Conservation (phyloP, 176 grass and related monocot species). For the Melocanna baccifera region DNA sequence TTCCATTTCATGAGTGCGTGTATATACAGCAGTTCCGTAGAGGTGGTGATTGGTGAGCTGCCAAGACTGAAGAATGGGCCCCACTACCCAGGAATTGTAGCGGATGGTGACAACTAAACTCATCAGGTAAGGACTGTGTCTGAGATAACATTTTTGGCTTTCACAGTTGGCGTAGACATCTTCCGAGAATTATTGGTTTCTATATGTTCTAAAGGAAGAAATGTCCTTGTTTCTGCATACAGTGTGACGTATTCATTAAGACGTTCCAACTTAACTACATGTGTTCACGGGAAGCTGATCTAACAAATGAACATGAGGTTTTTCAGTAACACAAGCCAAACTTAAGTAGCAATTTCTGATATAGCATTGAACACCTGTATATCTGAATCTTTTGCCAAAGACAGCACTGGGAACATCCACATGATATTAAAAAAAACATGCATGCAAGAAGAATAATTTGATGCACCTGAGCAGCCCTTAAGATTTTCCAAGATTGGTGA, state of each 20-base stretch:
- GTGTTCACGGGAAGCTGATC: constrained; percentile 26
- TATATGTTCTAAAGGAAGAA: constrained; percentile 12
- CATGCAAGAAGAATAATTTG: constrained; percentile 2
- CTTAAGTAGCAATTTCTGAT: background rate
- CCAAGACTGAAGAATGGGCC: constrained; percentile 1
- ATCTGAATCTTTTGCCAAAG: background rate
- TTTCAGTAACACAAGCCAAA: background rate
- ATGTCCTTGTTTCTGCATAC: constrained; percentile 7
- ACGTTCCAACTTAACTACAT: background rate
- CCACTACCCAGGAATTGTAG: constrained; percentile 21
- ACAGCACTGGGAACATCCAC: constrained; percentile 19
- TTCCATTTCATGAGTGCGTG: constrained; percentile 29
- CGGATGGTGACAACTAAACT: constrained; percentile 39
- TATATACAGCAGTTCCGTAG: constrained; percentile 4
- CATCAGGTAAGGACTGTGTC: background rate
- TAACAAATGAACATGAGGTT: constrained; percentile 27
- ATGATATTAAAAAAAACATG: constrained; percentile 8
- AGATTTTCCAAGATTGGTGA: constrained; percentile 69
- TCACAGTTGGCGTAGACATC: constrained; percentile 8
- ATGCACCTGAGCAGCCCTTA: constrained; percentile 7
- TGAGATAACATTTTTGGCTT: constrained; percentile 24
- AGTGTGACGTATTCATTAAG: background rate
- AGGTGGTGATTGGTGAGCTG: constrained; percentile 30
- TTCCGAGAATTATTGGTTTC: constrained; percentile 24
- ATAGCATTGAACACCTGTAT: background rate